Conservation (phyloP, 495 filamentous ascomycete species). For the Beverwykella pulmonaria region DNA sequence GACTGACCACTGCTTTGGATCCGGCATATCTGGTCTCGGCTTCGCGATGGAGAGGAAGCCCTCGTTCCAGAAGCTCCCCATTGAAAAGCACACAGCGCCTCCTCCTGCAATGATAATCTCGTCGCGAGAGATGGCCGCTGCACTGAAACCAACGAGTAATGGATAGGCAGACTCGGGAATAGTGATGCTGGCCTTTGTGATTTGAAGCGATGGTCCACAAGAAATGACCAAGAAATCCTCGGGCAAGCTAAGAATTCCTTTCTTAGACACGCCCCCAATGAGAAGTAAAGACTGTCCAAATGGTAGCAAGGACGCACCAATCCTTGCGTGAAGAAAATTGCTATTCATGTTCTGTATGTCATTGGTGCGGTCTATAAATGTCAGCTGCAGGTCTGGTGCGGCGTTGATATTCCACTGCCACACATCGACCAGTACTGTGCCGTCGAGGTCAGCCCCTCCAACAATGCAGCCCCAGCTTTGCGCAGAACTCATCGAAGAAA, state of each 20-base stretch:
- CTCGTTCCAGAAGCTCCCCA: conserved; percentile 76
- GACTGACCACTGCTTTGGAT: conserved; percentile 7
- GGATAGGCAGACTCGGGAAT: conserved; percentile 48
- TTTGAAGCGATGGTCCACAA: not conserved
- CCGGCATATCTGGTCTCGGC: conserved; percentile 1
- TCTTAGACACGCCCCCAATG: conserved; percentile 28
- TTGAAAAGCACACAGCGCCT: conserved; percentile 87
- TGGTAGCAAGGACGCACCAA: conserved; percentile 23
- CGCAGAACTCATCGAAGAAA: conserved; percentile 46
- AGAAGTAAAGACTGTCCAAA: conserved; percentile 25
- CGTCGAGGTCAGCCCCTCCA: conserved; percentile 68
- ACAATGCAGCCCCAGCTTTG: conserved; percentile 59
- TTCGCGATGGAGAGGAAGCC: conserved; percentile 50
- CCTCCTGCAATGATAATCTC: conserved; percentile 70
- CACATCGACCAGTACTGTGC: conserved; percentile 58
- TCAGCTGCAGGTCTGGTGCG: conserved; percentile 12
- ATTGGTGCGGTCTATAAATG: conserved; percentile 24
- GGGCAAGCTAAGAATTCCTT: conserved; percentile 1
- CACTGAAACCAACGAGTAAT: conserved; percentile 65
- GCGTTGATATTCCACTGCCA: conserved; percentile 58
- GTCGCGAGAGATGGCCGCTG: conserved; percentile 50
- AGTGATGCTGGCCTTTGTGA: not conserved
- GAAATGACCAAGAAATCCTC: conserved; percentile 23
- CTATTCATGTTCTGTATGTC: conserved; percentile 18
- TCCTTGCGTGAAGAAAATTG: conserved; percentile 47